A percentile compares a stretch with the other conserved stretches of the same genome.
phyloP scores from a whole-genome alignment of 352 stramenopile species.

The Phytophthora tentaculata region DNA sequence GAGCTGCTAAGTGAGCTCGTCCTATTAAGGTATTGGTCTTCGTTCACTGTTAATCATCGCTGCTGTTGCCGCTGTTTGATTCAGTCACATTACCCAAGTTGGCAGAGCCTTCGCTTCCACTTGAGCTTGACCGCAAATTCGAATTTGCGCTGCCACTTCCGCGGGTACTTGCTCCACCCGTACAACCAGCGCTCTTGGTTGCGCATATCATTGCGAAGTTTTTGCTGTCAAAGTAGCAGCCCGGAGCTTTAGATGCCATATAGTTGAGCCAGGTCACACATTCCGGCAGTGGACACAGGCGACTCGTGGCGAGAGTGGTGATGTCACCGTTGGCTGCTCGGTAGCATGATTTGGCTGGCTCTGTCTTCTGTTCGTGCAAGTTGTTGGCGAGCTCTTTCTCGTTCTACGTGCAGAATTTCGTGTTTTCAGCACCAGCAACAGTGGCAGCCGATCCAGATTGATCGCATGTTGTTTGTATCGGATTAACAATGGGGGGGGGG shows the following conservation, averaged over 20 bases:
- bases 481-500: not conserved
- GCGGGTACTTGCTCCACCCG: conserved; percentile 13
- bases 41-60: not conserved
- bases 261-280: conserved; percentile 64
- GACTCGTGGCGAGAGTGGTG: conserved; percentile 51
- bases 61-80: conserved; percentile 11
- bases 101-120: conserved; percentile 1
- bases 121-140: too few species aligned
- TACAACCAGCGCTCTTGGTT: conserved; percentile 58
- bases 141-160: conserved; percentile 9
- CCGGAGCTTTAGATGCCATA: conserved; percentile 54
- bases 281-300: conserved; percentile 56
- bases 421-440: conserved; percentile 21
- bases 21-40: conserved; percentile 27
- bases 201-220: conserved; percentile 60
- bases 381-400: conserved; percentile 64
- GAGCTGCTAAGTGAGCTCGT: conserved; percentile 6
- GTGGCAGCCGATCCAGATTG: conserved; percentile 16
- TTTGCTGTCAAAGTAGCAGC: conserved; percentile 72
- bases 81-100: not conserved
- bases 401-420: conserved; percentile 57
- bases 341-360: conserved; percentile 67
- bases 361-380: conserved; percentile 61
- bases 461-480: conserved; percentile 21
- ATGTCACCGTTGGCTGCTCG: conserved; percentile 57